These are phyloP conservation scores for Agaricus subrufescens DNA, from an alignment of 768 basidiomycete genomes.

Conservation along the genomic window DNA sequence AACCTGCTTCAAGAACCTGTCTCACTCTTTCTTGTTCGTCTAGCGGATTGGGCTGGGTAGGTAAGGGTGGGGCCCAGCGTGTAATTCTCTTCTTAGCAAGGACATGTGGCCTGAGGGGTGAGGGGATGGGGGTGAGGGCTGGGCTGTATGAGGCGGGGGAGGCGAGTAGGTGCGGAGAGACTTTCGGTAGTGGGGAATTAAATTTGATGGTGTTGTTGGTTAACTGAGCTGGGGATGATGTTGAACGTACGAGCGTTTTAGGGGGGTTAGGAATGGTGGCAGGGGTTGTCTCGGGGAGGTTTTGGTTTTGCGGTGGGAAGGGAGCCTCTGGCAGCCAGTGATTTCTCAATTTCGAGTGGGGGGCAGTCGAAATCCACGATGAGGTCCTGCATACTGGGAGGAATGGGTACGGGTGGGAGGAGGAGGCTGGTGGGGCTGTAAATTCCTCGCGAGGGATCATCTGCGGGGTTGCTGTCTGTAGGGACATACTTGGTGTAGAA, in stretches of 20 bases:
- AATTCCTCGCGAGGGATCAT: slow-evolving; percentile 30
- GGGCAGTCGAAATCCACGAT: slow-evolving; percentile 19
- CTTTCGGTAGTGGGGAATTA: not conserved
- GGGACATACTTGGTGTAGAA: slow-evolving; percentile 28
- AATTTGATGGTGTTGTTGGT: not conserved
- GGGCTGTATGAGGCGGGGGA: slow-evolving; percentile 21
- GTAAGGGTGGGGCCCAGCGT: slow-evolving; percentile 15
- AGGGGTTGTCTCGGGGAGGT: not conserved
- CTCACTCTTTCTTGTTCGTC: not conserved
- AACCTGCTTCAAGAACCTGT: not conserved
- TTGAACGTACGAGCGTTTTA: too few relatives aligned
- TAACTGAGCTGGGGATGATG: too few relatives aligned
- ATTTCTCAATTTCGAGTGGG: too few relatives aligned
- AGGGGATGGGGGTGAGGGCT: slow-evolving; percentile 15
- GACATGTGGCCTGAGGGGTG: slow-evolving; percentile 20
- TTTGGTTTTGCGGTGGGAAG: not conserved
- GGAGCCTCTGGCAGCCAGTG: not conserved
- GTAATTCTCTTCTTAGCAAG: slow-evolving; percentile 16
- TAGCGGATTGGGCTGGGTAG: not conserved
- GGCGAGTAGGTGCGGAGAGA: slow-evolving; percentile 22
- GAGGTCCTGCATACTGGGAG: slow-evolving; percentile 18
- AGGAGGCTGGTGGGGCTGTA: slow-evolving; percentile 17
- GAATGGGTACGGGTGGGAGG: slow-evolving; percentile 27
- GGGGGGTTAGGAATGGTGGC: too few relatives aligned
- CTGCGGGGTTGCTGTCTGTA: slow-evolving; percentile 32